Percentiles rank a stretch among this genome's conserved stretches.
Conservation (phyloP, 441 rosid species). For the Rhodomyrtus psidioides region DNA sequence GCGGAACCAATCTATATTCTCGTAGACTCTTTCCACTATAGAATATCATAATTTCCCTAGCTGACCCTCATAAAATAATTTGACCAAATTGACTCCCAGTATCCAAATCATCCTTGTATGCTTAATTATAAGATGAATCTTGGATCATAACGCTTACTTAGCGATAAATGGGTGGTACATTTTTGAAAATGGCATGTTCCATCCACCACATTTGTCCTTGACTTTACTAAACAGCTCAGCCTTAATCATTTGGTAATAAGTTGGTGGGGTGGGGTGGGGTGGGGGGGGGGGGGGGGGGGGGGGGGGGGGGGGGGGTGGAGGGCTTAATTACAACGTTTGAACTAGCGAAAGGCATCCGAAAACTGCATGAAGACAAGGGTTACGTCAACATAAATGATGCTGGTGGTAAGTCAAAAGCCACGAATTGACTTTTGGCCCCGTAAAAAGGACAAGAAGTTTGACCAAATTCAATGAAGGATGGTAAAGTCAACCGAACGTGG, state of each 20-base stretch:
- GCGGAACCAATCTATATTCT: neutral
- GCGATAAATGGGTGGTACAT: neutral
- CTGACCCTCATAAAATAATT: neutral
- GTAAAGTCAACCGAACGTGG: neutral
- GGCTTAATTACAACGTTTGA: neutral
- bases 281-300: no score
- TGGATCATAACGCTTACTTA: neutral
- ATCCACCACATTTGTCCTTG: neutral
- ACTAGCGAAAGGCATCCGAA: neutral
- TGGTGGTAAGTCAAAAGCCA: neutral
- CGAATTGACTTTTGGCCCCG: neutral
- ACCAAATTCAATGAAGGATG: neutral
- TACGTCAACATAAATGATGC: neutral
- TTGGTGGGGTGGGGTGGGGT: no score
- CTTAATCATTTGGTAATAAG: neutral
- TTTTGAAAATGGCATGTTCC: neutral
- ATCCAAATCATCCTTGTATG: neutral
- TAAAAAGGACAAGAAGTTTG: neutral
- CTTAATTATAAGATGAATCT: neutral
- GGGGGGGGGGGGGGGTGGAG: no score
- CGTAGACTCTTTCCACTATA: neutral
- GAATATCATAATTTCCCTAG: no score
- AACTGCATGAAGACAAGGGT: neutral
- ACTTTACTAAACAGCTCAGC: neutral
- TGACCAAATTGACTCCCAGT: neutral